Percentiles rank a stretch among this genome's conserved stretches.
Evolutionary conservation across 805 yeast genomes (phyloP).

Genomic region (Candida sphagnicola): DNA sequence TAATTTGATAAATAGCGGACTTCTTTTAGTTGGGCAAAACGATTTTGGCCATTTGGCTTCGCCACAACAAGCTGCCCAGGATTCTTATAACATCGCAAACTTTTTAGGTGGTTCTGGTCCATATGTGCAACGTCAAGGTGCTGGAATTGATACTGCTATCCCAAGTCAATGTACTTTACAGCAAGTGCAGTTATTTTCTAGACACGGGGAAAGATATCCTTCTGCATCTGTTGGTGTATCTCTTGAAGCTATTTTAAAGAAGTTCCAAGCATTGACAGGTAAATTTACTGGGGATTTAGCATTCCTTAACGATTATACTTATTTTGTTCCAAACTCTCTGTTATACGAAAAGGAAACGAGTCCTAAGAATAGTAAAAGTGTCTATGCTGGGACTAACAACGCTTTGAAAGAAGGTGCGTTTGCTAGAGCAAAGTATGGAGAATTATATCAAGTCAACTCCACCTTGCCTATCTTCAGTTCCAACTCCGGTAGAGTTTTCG

Average conservation of each 20-base stretch:
- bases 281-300: slow-evolving; percentile 46
- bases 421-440: slow-evolving; percentile 46
- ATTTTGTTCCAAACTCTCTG: slow-evolving; percentile 35
- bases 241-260: slow-evolving; percentile 22
- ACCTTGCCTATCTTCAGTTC: slow-evolving; percentile 51
- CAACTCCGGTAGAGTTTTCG: slow-evolving; percentile 51
- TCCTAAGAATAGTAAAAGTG: slow-evolving; percentile 37
- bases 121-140: slow-evolving; percentile 47
- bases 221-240: slow-evolving; percentile 24
- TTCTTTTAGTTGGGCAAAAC: slow-evolving; percentile 23
- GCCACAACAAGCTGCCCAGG: slow-evolving; percentile 38
- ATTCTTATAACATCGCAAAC: slow-evolving; percentile 45
- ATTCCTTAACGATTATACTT: slow-evolving; percentile 54
- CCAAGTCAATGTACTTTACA: slow-evolving; percentile 53
- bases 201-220: slow-evolving; percentile 77
- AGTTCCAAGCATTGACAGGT: slow-evolving; percentile 22
- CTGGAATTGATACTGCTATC: slow-evolving; percentile 45
- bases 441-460: slow-evolving; percentile 35
- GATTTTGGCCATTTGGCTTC: slow-evolving; percentile 28
- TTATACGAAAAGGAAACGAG: slow-evolving; percentile 50
- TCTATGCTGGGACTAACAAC: slow-evolving; percentile 51
- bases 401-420: slow-evolving; percentile 46
- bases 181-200: slow-evolving; percentile 66
- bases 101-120: slow-evolving; percentile 59
- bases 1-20: slow-evolving; percentile 25